These are phyloP conservation scores for Miscanthus lutarioriparius DNA, from an alignment of 176 grass and related monocot species.

Conservation along the genomic window DNA sequence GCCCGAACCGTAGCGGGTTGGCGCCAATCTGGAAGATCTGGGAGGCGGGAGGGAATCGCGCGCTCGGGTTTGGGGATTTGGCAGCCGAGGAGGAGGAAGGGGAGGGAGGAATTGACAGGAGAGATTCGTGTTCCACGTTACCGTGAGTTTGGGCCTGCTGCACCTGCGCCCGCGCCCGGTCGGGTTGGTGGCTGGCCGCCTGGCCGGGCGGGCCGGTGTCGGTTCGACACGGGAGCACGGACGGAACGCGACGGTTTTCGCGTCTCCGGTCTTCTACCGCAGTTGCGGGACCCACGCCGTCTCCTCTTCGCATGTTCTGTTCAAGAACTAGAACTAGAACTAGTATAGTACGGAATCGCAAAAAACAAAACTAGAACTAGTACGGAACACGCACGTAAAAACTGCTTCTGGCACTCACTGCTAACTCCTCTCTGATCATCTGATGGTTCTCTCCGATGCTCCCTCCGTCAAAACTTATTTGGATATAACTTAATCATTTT, in stretches of 20 bases:
- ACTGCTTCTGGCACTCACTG: too few species aligned
- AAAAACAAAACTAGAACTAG: too few species aligned
- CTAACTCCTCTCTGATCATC: too few species aligned
- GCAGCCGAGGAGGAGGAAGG: neutral
- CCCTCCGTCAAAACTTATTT: too few species aligned
- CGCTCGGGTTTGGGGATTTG: conserved; percentile 34
- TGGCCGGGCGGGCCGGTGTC: conserved; percentile 13
- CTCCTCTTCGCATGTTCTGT: too few species aligned
- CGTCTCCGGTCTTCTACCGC: neutral
- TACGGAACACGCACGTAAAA: too few species aligned
- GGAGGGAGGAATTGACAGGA: conserved; percentile 4
- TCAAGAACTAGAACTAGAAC: too few species aligned
- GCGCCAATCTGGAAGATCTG: conserved; percentile 13
- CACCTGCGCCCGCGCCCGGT: neutral
- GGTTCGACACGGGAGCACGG: conserved; percentile 10
- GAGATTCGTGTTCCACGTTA: conserved; percentile 38
- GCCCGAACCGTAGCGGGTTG: neutral
- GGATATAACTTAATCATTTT: too few species aligned
- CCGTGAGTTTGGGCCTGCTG: neutral
- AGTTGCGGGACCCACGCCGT: too few species aligned
- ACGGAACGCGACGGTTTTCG: conserved; percentile 23
- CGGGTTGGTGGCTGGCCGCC: neutral
- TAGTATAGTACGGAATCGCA: too few species aligned
- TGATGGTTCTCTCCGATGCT: too few species aligned
- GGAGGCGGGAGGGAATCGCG: conserved; percentile 35